Percentiles rank a stretch among this genome's conserved stretches.
phyloP scores from a whole-genome alignment of 257 asterid genomes.

The Knoxia roxburghii region DNA sequence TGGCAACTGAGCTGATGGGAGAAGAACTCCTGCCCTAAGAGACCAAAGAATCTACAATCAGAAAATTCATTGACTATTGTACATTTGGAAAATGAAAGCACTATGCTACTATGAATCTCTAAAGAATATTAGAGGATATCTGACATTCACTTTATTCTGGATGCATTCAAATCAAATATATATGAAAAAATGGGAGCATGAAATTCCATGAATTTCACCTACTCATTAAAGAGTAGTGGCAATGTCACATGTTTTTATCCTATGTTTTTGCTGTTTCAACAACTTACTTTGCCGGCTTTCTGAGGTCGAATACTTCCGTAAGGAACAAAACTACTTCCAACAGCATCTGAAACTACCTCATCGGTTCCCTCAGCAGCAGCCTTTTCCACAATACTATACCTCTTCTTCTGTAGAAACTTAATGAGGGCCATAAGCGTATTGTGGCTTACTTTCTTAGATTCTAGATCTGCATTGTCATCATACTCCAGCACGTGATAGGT shows the following conservation, averaged over 20 bases:
- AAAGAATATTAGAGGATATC: not conserved
- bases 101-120: not conserved
- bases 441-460: conserved; percentile 89
- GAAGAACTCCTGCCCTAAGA: conserved; percentile 55
- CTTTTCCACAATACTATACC: conserved; percentile 71
- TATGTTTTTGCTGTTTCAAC: not conserved
- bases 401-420: conserved; percentile 84
- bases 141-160: no score
- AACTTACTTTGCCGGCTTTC: conserved; percentile 60
- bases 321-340: conserved; percentile 63
- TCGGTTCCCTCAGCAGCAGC: conserved; percentile 99
- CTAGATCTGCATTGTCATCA: conserved; percentile 69
- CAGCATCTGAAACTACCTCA: conserved; percentile 96
- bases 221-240: not conserved
- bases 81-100: conserved; percentile 9
- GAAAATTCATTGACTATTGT: not conserved
- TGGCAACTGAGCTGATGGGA: conserved; percentile 78
- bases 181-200: not conserved
- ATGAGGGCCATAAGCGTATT: conserved; percentile 95
- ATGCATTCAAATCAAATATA: not conserved
- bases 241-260: not conserved
- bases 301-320: conserved; percentile 60
- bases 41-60: conserved; percentile 16
- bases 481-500: conserved; percentile 43
- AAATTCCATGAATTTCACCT: not conserved